phyloP scores from a whole-genome alignment of 2,329 filamentous ascomycete genomes.

The Beauveria medogensis region DNA sequence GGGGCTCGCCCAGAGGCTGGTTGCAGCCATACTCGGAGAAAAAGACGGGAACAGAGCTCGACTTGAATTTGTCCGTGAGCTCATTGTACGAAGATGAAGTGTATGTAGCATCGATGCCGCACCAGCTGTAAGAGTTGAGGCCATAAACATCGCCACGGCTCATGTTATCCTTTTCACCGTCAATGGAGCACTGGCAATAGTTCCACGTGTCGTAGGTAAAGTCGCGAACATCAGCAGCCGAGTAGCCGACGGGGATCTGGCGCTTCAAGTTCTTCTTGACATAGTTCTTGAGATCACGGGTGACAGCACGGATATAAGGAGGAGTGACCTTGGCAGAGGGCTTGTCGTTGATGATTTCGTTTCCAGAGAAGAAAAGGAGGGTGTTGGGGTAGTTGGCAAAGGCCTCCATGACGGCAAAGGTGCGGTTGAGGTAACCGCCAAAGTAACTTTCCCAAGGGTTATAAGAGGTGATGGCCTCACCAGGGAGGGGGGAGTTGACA shows the following conservation, averaged over 20 bases:
- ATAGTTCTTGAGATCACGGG: conserved; percentile 74
- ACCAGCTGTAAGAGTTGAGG: conserved; percentile 67
- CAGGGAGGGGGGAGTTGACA: conserved; percentile 56
- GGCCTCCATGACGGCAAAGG: conserved; percentile 58
- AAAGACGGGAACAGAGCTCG: conserved; percentile 65
- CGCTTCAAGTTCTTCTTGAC: conserved; percentile 63
- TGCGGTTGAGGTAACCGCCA: conserved; percentile 53
- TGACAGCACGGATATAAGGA: conserved; percentile 67
- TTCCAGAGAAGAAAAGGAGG: conserved; percentile 68
- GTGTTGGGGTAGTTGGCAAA: conserved; percentile 61
- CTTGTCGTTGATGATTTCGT: conserved; percentile 67
- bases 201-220: conserved; percentile 68
- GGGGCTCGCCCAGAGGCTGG: conserved; percentile 46
- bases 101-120: conserved; percentile 52
- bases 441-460: conserved; percentile 55
- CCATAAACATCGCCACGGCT: conserved; percentile 69
- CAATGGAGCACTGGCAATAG: conserved; percentile 61
- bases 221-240: conserved; percentile 67
- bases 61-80: conserved; percentile 57
- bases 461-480: conserved; percentile 46
- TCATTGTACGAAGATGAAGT: conserved; percentile 53
- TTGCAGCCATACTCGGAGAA: conserved; percentile 82
- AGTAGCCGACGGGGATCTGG: conserved; percentile 69
- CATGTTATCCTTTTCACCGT: conserved; percentile 46
- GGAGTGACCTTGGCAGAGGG: conserved; percentile 52